These are phyloP conservation scores for Hippophae gyantsensis DNA, from an alignment of 306 rosid species.

Conservation along the genomic window DNA sequence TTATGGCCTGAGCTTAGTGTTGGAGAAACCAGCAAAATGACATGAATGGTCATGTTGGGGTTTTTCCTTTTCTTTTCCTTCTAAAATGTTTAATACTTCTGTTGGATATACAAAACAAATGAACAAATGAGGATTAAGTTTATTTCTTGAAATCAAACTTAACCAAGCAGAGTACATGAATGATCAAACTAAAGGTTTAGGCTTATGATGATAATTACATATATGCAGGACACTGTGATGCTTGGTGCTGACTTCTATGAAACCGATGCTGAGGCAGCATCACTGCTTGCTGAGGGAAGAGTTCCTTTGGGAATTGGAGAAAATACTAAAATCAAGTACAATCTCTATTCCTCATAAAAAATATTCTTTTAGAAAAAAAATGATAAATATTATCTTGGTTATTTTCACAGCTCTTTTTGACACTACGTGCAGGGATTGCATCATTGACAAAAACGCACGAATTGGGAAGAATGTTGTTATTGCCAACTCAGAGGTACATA, in stretches of 20 bases:
- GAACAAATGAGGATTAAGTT: background rate
- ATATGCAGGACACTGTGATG: constrained; percentile 80
- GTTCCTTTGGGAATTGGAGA: constrained; percentile 92
- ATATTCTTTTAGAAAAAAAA: background rate
- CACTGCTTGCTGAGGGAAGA: constrained; percentile 70
- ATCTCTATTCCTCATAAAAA: constrained; percentile 1
- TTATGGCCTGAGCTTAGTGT: background rate
- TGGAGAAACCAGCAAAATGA: background rate
- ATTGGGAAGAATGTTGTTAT: constrained; percentile 72
- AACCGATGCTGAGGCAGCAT: constrained; percentile 49
- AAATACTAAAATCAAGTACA: constrained; percentile 69
- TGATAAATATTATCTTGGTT: background rate
- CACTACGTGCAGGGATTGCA: constrained; percentile 56
- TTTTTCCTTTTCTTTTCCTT: too few relatives aligned
- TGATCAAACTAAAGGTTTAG: background rate
- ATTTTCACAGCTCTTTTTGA: constrained; percentile 12
- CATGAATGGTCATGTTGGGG: too few relatives aligned
- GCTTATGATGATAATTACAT: background rate
- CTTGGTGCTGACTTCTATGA: constrained; percentile 93
- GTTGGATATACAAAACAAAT: too few relatives aligned
- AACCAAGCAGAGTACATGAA: background rate
- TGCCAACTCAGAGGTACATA: constrained; percentile 65
- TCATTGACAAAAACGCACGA: constrained; percentile 89
- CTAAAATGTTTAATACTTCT: too few relatives aligned
- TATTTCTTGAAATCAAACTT: background rate